Conservation (phyloP, 331 rosid species). For the Cydonia oblonga region DNA sequence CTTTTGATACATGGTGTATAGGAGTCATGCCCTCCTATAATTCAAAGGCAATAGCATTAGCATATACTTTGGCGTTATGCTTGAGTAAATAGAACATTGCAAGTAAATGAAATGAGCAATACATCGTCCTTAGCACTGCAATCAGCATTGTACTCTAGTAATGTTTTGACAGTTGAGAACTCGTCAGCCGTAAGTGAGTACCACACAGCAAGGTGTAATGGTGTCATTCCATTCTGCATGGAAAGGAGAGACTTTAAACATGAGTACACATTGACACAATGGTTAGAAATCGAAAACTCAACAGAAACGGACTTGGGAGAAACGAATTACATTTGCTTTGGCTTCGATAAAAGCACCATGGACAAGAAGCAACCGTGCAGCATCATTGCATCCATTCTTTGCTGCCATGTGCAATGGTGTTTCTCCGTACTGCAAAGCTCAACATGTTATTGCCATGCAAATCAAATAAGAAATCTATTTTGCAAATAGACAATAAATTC, state of each 20-base stretch:
- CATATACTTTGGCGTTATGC: neutral
- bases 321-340: slow-evolving; percentile 65
- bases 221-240: slow-evolving; percentile 95
- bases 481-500: neutral
- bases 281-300: slow-evolving; percentile 6
- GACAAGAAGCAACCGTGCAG: slow-evolving; percentile 61
- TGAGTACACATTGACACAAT: slow-evolving; percentile 1
- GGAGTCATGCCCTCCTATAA: slow-evolving; percentile 94
- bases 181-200: slow-evolving; percentile 69
- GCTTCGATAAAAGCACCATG: slow-evolving; percentile 85
- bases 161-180: slow-evolving; percentile 52
- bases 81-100: neutral
- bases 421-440: slow-evolving; percentile 76
- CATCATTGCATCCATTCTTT: slow-evolving; percentile 80
- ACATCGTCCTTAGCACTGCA: slow-evolving; percentile 88
- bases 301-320: slow-evolving; percentile 10
- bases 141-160: slow-evolving; percentile 74
- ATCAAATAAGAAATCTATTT: neutral
- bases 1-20: slow-evolving; percentile 64
- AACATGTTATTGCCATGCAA: neutral
- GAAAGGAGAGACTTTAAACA: slow-evolving; percentile 19
- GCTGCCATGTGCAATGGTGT: slow-evolving; percentile 99
- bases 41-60: slow-evolving; percentile 15
- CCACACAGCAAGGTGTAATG: slow-evolving; percentile 98
- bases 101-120: slow-evolving; percentile 10